Base-by-base conservation (phyloP, 306 rosid species). In the Lathyrus tuberosus region DNA sequence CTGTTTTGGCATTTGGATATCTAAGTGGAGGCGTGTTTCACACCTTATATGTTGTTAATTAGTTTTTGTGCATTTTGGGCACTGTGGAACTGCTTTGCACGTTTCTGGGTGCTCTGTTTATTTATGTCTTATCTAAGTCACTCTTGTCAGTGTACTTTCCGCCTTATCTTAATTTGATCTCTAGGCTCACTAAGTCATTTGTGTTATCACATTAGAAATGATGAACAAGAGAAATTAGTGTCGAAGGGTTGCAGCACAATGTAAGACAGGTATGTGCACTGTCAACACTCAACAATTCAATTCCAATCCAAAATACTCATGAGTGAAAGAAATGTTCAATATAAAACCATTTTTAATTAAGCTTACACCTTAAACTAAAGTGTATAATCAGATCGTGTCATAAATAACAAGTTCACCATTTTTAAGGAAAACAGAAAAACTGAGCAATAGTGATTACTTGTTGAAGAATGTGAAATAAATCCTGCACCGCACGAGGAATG, bases 401-500 rank as follows among this genome's bases (percentile, higher is more conserved):
- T 15, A 17, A 16, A 1, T 15, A 17, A 16, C 41, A n/a, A 33
- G n/a, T 33, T 67, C 41, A 33, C n/a, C 11, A 54, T 22, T 62
- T 15, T 5, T 33, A 5, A 42, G 3, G n/a, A 38, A 28, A 52
- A 33, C 1, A 17, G 2, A 58, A 65, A 66, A 54, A 64, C 5
- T 3, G 11, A 67, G 65, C 30, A 67, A 48, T 42, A 5, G 16
- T 1, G 10, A 61, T 73, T 83, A 85, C 98, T 81, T 83, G 86
- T 48, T 94, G 86, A 80, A 88, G 87, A 40, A 57, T 76, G 41
- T 71, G 53, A 73, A 94, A 94, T 81, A 90, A 69, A 60, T 90
- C 93, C 31, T 58, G 82, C 31, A 90, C 96, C 0, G 97, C 88
- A 38, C 82, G 96, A 73, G 97, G 98, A 80, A 94, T 94, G n/a